A percentile compares a stretch with the other conserved stretches of the same genome.
Conservation (phyloP, 2,329 filamentous ascomycete species). For the Ophiostoma sp. region DNA sequence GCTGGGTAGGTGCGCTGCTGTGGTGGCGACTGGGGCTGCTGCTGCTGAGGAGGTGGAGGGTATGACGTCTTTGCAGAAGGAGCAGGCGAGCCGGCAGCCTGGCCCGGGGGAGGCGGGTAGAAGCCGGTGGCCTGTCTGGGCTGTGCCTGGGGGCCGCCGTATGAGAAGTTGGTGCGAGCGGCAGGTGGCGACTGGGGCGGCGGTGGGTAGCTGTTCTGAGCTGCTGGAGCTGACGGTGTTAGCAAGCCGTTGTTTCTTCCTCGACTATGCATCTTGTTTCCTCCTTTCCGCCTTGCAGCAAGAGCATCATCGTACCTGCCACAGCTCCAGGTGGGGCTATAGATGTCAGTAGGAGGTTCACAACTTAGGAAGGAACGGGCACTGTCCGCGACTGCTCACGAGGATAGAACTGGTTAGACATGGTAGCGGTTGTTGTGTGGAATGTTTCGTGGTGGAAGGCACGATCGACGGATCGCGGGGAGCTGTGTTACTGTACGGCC, state of each 20-base stretch:
- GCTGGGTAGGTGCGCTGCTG: conserved; percentile 31
- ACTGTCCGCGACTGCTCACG: conserved; percentile 25
- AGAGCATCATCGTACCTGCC: conserved; percentile 14
- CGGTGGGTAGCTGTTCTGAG: conserved; percentile 34
- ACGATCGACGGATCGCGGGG: conserved; percentile 4
- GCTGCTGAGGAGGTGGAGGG: conserved; percentile 34
- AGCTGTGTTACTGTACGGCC: not conserved
- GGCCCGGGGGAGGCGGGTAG: conserved; percentile 35
- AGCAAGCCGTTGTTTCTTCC: not conserved
- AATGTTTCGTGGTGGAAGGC: conserved; percentile 1
- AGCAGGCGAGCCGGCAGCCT: conserved; percentile 31
- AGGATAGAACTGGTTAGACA: conserved; percentile 30
- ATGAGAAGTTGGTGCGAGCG: conserved; percentile 37
- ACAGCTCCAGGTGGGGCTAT: conserved; percentile 29
- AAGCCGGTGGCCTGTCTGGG: conserved; percentile 30
- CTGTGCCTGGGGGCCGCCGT: conserved; percentile 31
- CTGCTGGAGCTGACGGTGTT: conserved; percentile 21
- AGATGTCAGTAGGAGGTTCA: conserved; percentile 19
- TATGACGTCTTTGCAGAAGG: conserved; percentile 33
- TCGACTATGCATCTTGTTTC: not conserved
- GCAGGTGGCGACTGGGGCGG: conserved; percentile 38
- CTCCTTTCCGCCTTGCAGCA: not conserved
- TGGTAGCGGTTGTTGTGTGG: conserved; percentile 7
- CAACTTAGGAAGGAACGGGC: too few species aligned
- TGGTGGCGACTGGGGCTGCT: conserved; percentile 29